Base-by-base conservation (phyloP, 2,329 filamentous ascomycete genomes). In the Pseudopithomyces chartarum region DNA sequence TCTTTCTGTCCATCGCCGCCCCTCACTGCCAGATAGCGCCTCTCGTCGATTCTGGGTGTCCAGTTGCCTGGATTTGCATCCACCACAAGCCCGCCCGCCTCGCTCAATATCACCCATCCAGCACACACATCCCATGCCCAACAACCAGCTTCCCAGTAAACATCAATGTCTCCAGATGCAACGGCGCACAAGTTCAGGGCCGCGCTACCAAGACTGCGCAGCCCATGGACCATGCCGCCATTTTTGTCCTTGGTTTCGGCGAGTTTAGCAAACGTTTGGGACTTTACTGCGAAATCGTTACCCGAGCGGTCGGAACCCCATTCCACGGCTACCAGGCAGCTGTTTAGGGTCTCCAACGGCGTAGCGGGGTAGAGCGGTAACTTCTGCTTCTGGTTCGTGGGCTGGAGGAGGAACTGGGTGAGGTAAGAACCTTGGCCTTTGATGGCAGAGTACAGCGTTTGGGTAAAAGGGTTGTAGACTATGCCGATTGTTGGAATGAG, bases 71-170 rank as follows among this genome's bases (percentile, higher is more conserved):
- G 87, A 71, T 93, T 92, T 4, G 87, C 89, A 69, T 88, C 83
- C 7, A 84, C 89, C 80, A 94, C 85, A 50, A 85, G 79, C 0
- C 90, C 90, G 0, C 90, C 91, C 0, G 90, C 89, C 79, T 94
- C 90, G 29, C 79, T 78, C 23, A 94, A 78, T 58, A 94, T 88
- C 56, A 88, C 86, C 90, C 90, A 93, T 0, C 87, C 90, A 5
- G 91, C 91, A 69, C 89, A 91, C 2, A 94, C 90, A 73, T 94
- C 90, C 90, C 90, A 94, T 1, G 90, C 89, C 85, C 90, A 94
- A 74, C 89, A 92, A 0, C 91, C 90, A 36, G 88, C 90, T 77
- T 94, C 90, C 90, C 90, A 94, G 73, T 91, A 94, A 20, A 86
- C 67, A 71, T 94, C 90, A 23, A 91, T 65, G 72, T 87, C 83